Percentiles rank a stretch among this genome's conserved stretches.
phyloP scores from a whole-genome alignment of 176 grass and related monocot genomes.

The Rhynchospora tenuis region DNA sequence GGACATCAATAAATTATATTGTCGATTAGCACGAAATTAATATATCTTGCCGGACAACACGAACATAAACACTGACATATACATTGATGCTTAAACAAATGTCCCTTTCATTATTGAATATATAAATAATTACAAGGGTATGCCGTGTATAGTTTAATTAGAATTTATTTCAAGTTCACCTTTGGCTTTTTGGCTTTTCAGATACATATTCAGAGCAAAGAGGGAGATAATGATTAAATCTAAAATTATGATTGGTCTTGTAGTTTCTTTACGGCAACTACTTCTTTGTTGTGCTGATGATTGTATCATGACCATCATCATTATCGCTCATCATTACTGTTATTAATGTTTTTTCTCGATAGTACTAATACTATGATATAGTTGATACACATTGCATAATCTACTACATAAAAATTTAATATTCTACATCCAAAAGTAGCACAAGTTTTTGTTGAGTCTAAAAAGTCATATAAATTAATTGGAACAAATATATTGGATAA shows the following conservation, averaged over 20 bases:
- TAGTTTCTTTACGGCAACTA: constrained; percentile 8
- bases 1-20: neutral
- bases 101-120: neutral
- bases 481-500: neutral
- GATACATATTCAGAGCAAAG: neutral
- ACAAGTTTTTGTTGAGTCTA: neutral
- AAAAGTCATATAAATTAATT: neutral
- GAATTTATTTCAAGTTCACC: neutral
- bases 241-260: neutral
- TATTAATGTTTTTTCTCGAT: neutral
- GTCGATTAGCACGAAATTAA: neutral
- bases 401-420: neutral
- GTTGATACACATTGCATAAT: neutral
- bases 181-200: neutral
- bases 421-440: neutral
- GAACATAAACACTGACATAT: neutral
- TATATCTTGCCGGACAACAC: neutral
- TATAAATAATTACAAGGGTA: neutral
- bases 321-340: neutral
- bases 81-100: neutral
- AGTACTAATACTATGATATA: neutral
- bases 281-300: neutral
- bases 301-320: neutral
- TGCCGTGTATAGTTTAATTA: neutral
- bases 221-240: neutral